These are phyloP conservation scores for Neurospora sp. DNA, from an alignment of 495 filamentous ascomycete genomes.

Conservation along the genomic window DNA sequence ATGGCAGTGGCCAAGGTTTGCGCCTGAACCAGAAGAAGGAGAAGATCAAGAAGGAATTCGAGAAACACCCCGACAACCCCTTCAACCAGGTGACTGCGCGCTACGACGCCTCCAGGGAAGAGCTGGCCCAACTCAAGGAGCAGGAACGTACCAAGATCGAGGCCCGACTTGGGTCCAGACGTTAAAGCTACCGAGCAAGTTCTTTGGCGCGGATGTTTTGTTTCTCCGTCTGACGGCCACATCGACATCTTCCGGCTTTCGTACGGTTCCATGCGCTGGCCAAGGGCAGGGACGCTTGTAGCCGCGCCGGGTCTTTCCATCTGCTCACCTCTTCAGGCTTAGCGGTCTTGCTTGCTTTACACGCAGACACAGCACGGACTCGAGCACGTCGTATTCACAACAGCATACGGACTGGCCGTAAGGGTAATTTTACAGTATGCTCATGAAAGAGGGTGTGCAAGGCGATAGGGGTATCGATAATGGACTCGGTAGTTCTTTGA, in stretches of 20 bases:
- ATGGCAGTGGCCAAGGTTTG: constrained; percentile 59
- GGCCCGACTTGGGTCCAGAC: constrained; percentile 42
- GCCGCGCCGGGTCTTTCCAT: not conserved
- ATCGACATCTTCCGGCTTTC: not conserved
- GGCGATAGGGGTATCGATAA: not conserved
- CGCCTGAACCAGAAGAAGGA: constrained; percentile 72
- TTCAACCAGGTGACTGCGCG: constrained; percentile 69
- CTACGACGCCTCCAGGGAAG: constrained; percentile 71
- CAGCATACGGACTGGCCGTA: not conserved
- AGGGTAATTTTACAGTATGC: not conserved
- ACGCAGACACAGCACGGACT: not conserved
- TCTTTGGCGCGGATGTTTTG: not conserved
- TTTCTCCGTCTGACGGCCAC: not conserved
- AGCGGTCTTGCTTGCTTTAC: not conserved
- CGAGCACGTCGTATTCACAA: not conserved
- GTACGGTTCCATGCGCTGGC: constrained; percentile 1
- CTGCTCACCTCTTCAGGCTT: not conserved
- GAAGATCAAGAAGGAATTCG: constrained; percentile 73
- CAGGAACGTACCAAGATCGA: constrained; percentile 69
- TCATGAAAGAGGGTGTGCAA: not conserved
- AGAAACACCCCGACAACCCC: constrained; percentile 85
- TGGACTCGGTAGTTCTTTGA: not conserved
- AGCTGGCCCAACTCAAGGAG: constrained; percentile 55
- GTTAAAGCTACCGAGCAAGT: constrained; percentile 4
- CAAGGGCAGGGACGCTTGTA: constrained; percentile 3